phyloP scores from a whole-genome alignment of 805 yeast genomes.

The Ogataea parapolymorpha region DNA sequence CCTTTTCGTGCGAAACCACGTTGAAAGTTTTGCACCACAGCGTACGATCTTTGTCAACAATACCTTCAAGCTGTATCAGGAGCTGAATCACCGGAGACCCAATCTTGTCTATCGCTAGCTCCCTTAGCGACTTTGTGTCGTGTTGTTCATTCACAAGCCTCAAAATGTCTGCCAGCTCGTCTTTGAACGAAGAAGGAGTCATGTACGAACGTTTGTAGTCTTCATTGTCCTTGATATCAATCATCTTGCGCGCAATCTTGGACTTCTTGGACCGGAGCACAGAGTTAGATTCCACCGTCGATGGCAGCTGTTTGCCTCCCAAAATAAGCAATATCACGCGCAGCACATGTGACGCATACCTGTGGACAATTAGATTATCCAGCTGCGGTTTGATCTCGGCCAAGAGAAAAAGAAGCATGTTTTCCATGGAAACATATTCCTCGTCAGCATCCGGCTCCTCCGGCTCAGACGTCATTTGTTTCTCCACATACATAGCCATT shows the following conservation, averaged over 20 bases:
- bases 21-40: constrained; percentile 65
- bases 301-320: constrained; percentile 76
- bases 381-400: constrained; percentile 63
- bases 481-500: constrained; percentile 69
- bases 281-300: constrained; percentile 64
- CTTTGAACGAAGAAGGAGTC: constrained; percentile 67
- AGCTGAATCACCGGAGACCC: constrained; percentile 88
- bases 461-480: constrained; percentile 49
- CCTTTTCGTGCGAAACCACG: constrained; percentile 45
- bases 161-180: constrained; percentile 51
- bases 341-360: constrained; percentile 85
- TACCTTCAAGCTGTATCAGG: constrained; percentile 74
- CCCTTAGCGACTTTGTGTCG: constrained; percentile 53
- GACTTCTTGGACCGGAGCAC: constrained; percentile 79
- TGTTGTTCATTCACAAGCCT: constrained; percentile 36
- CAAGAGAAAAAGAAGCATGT: constrained; percentile 58
- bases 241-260: constrained; percentile 89
- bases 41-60: constrained; percentile 68
- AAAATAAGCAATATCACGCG: constrained; percentile 68
- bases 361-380: constrained; percentile 61
- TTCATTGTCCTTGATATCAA: constrained; percentile 75
- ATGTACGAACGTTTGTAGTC: constrained; percentile 66
- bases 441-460: constrained; percentile 36
- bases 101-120: constrained; percentile 69
- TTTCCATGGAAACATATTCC: constrained; percentile 57